Base-by-base conservation (phyloP, 1,139 yeast genomes). In the Hyphopichia wangnamkhiaoensis region DNA sequence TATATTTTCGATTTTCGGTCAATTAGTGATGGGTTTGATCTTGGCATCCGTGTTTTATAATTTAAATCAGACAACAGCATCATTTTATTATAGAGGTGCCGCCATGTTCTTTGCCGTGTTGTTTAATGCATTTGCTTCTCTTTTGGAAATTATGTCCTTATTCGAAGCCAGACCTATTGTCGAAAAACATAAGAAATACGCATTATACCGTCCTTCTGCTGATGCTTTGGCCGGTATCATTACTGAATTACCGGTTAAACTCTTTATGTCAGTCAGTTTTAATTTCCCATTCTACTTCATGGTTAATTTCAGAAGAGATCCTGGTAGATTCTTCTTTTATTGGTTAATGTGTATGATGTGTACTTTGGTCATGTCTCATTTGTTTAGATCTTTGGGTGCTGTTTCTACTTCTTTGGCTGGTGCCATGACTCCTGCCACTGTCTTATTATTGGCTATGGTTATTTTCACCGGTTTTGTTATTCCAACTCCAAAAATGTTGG, bases 11-110 rank as follows among this genome's bases (percentile, higher is more conserved):
- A 68, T 85, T 16, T 45, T 76, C 43, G 86, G 87, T 46, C 84
- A 86, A 54, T 64, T 77, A n/a, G 62, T 76, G n/a, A 82, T 86
- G 85, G 86, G 87, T 26, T 71, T 88, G 43, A 66, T 88, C 44
- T 63, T 86, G 40, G 77, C 91, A 3, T 86, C 95, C 1, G 79
- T 88, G 54, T 87, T 84, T 58, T 87, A 79, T 68, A 83, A 86
- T 52, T 55, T 83, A 48, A 61, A 57, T 3, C 50, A 58, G 3
- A 58, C 56, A 18, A 63, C 68, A 1, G 60, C 52, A 10, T 75
- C 86, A 1, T 83, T 86, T 59, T 84, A 76, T 56, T 74, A 68
- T 47, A 74, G 95, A 53, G 80, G 85, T 48, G 84, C 91, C 18
- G 74, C 85, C 19, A 62, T 88, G 68, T 88, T 86, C 66, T 85